Evolutionary conservation across 2,329 filamentous ascomycete species (phyloP), one percentile per base, ranked within the genome.

Genomic region (Cladosporium sp.): DNA sequence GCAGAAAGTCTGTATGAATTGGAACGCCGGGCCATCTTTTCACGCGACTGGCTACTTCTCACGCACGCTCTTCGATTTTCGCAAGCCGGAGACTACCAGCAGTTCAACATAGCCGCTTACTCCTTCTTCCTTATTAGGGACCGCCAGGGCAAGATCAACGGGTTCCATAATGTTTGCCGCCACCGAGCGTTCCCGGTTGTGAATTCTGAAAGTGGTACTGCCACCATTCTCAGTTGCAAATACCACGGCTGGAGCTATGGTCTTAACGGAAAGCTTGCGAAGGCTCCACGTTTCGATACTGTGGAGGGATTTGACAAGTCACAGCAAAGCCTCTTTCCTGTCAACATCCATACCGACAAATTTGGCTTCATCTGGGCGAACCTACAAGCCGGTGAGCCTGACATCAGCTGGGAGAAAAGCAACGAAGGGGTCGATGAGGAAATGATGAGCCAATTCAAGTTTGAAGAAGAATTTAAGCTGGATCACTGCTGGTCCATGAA

Each of bases 221-320:
- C 73, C 48, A 72, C 67, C 54, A 73, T 83, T 16, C 72, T 84
- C 22, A 70, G 75, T 0, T 84, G 81, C 69, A 76, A 76, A 51
- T 83, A 84, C 58, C 80, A 83, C 59, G 80, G 80, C 28, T 84
- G 81, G 80, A 79, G 77, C 2, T 83, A 83, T 55, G 76, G 79
- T 45, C 68, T 80, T 1, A 72, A 70, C 19, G 81, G 81, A 9
- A 76, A 77, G 37, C 70, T 83, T 3, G 75, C 80, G 34, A 83
- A 83, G 63, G 81, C 81, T 0, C 80, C 81, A 0, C 72, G 77
- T 1, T 84, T 80, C 59, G 73, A 81, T n/a, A 72, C 75, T 10
- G 66, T 82, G 0, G 67, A 70, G 4, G 78, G 75, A 4, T 84
- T 84, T 58, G 76, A 81, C 58, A 78, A 75, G 63, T 67, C 70